Evolutionary conservation across 2,329 filamentous ascomycete genomes (phyloP), one percentile per base, ranked within the genome.

Genomic region (Emergomyces orientalis): DNA sequence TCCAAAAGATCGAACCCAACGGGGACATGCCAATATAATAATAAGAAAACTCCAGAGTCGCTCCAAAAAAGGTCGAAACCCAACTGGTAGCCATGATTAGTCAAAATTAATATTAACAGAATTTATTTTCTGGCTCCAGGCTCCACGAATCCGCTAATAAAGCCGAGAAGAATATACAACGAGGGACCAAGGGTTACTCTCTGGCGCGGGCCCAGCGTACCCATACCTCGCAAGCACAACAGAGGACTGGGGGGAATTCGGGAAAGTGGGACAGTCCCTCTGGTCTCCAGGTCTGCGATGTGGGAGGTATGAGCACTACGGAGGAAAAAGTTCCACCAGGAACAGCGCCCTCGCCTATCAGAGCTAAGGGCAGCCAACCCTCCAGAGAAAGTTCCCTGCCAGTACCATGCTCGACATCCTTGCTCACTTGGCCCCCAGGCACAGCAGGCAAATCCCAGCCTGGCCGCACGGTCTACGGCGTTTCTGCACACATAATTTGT

Each of bases 211-310:
- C 9, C 27, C 41, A 39, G 43, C 37, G 43, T 37, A 34, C 41
- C 37, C 41, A 52, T 27, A 41, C 13, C 13, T 43, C 17, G 8
- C 56, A 27, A 45, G 22, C 39, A 47, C 22, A 47, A 59, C 37
- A 22, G 19, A 32, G 32, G 19, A 43, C 43, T 49, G 19, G 41
- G 30, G 58, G 27, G n/a, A n/a, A 27, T 32, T 51, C 41, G 27
- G 25, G 22, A 60, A 32, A 61, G 59, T 61, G 59, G 59, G 59
- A 61, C 59, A 55, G 47, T 41, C 32, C 22, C 43, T 37, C 45
- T 7, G 30, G 47, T 3, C 7, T 11, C 43, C 30, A 34, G 55
- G 27, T 39, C 37, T 52, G 49, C 49, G 58, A 49, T 49, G 37
- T 45, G 37, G 37, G 14, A 60, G 59, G 45, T 6, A 55, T 54